Conservation (phyloP, 2,329 filamentous ascomycete species). For the Epichloe hybrida region DNA sequence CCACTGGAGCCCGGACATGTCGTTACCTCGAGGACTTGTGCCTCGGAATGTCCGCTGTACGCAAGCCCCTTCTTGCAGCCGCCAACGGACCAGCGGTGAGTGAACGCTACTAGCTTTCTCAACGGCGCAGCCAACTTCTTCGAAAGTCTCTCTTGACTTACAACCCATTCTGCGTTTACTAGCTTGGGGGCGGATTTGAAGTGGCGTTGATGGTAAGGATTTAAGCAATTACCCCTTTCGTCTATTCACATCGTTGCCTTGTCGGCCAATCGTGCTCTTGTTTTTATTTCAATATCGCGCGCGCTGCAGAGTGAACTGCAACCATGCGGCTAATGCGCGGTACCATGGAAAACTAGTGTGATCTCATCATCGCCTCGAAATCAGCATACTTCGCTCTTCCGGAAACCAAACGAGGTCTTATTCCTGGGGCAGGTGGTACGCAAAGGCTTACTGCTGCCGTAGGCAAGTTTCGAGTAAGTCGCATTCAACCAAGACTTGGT, state of each 20-base stretch:
- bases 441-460: constrained; percentile 26
- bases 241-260: neutral
- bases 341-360: constrained; percentile 17
- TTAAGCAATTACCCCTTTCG: neutral
- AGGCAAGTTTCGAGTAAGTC: constrained; percentile 26
- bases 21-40: constrained; percentile 29
- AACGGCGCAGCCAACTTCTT: neutral
- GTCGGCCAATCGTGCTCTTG: neutral
- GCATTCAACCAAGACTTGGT: neutral
- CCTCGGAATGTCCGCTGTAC: constrained; percentile 18
- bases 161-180: constrained; percentile 4
- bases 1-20: constrained; percentile 17
- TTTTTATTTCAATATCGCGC: neutral
- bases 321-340: constrained; percentile 5
- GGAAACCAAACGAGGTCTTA: constrained; percentile 26
- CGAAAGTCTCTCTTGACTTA: constrained; percentile 1
- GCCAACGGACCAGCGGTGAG: constrained; percentile 37
- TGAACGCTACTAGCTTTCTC: neutral
- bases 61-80: constrained; percentile 35
- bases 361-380: constrained; percentile 24
- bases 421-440: constrained; percentile 27
- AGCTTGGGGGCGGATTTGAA: constrained; percentile 39
- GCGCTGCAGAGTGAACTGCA: neutral
- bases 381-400: constrained; percentile 25
- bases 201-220: constrained; percentile 30